Conservation (phyloP, 2,329 filamentous ascomycete genomes). For the Phaeoacremonium minimum region DNA sequence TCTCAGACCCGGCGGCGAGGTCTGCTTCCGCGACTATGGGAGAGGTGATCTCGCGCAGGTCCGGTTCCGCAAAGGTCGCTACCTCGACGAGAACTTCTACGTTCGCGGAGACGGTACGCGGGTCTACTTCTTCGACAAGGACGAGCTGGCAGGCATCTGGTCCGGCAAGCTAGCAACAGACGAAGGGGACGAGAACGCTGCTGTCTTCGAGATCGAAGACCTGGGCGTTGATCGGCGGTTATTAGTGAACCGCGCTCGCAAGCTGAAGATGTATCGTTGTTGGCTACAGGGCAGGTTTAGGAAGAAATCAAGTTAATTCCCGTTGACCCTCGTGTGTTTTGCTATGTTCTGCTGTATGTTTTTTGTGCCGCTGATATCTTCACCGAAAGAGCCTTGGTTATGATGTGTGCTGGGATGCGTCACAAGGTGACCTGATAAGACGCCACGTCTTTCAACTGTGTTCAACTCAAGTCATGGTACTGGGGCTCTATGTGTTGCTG, state of each 20-base stretch:
- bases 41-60: slow-evolving; percentile 94
- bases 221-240: slow-evolving; percentile 83
- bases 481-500: no score
- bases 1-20: slow-evolving; percentile 86
- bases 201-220: slow-evolving; percentile 65
- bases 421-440: no score
- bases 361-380: no score
- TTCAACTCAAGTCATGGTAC: no score
- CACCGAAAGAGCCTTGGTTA: no score
- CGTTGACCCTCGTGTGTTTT: no score
- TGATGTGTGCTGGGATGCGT: no score
- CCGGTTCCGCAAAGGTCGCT: slow-evolving; percentile 91
- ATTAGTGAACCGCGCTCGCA: slow-evolving; percentile 84
- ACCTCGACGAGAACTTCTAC: slow-evolving; percentile 96
- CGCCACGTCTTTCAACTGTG: no score
- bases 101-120: slow-evolving; percentile 91
- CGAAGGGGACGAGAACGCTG: slow-evolving; percentile 19
- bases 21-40: slow-evolving; percentile 95
- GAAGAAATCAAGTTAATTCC: slow-evolving; percentile 59
- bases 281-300: slow-evolving; percentile 86
- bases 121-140: slow-evolving; percentile 94
- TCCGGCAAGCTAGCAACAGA: slow-evolving; percentile 32
- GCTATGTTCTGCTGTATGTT: no score
- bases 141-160: slow-evolving; percentile 81
- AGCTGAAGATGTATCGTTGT: slow-evolving; percentile 97